Conservation (phyloP, 306 rosid genomes). For the Quercus ilex region DNA sequence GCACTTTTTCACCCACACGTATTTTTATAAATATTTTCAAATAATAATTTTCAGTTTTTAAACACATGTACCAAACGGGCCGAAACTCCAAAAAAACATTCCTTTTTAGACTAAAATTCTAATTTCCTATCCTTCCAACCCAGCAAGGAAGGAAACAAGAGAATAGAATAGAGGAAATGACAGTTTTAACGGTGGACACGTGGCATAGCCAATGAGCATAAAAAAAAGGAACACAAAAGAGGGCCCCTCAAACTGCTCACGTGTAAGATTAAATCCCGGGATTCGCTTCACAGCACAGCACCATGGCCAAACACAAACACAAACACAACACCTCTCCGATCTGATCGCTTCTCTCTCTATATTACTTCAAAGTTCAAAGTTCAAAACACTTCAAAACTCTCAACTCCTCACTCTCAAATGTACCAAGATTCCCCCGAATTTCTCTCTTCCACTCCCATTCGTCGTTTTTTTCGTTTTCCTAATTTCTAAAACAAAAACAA, state of each 20-base stretch:
- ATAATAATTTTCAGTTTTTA: too few species aligned
- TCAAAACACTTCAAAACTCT: background rate
- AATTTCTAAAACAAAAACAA: background rate
- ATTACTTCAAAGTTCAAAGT: background rate
- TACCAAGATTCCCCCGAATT: slow-evolving; percentile 22
- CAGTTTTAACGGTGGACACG: slow-evolving; percentile 37
- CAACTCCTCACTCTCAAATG: slow-evolving; percentile 25
- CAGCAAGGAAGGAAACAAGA: too few species aligned
- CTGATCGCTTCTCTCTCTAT: slow-evolving; percentile 31
- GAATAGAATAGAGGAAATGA: slow-evolving; percentile 3
- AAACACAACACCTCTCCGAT: slow-evolving; percentile 30
- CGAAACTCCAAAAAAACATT: too few species aligned
- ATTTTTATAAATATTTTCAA: too few species aligned
- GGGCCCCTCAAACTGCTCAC: slow-evolving; percentile 53
- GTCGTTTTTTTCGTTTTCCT: background rate
- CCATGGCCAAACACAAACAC: slow-evolving; percentile 10
- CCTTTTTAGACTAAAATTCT: too few species aligned
- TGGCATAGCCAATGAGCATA: slow-evolving; percentile 20
- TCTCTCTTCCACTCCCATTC: slow-evolving; percentile 10
- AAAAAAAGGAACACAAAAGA: slow-evolving; percentile 1
- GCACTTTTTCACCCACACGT: too few species aligned
- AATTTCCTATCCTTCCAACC: too few species aligned
- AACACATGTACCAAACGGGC: too few species aligned
- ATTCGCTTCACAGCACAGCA: slow-evolving; percentile 10
- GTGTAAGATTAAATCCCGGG: slow-evolving; percentile 51